These are phyloP conservation scores for Sugiyamaella mastotermitis DNA, from an alignment of 805 yeast species.

Conservation along the genomic window DNA sequence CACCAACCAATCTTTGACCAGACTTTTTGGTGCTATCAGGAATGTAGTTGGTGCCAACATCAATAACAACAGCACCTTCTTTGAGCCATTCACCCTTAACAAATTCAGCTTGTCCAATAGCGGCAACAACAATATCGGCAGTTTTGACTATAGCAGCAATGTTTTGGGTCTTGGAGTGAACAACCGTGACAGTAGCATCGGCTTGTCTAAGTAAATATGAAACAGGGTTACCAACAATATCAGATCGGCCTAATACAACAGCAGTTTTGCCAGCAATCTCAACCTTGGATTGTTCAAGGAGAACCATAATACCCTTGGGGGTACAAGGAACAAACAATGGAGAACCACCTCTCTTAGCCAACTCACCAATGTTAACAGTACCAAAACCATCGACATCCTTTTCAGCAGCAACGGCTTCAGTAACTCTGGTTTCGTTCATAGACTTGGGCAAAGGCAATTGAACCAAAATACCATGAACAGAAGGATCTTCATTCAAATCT, in stretches of 20 bases:
- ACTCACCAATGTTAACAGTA: conserved; percentile 81
- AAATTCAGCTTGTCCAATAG: conserved; percentile 80
- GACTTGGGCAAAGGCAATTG: conserved; percentile 87
- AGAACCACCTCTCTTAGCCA: conserved; percentile 53
- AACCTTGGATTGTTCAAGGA: conserved; percentile 63
- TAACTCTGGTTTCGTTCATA: conserved; percentile 69
- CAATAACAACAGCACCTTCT: conserved; percentile 80
- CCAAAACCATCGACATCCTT: conserved; percentile 97
- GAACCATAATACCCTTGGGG: conserved; percentile 84
- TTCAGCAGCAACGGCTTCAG: conserved; percentile 69
- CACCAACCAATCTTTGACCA: conserved; percentile 85
- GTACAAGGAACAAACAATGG: conserved; percentile 91
- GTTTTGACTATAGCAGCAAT: conserved; percentile 50
- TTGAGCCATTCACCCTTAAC: conserved; percentile 87
- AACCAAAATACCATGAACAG: conserved; percentile 79
- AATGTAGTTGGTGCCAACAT: conserved; percentile 90
- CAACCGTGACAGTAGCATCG: conserved; percentile 80
- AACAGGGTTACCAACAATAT: conserved; percentile 93
- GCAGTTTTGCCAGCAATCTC: conserved; percentile 70
- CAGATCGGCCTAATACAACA: conserved; percentile 93
- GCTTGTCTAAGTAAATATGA: conserved; percentile 72
- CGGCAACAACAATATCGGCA: conserved; percentile 92
- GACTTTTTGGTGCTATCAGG: conserved; percentile 68
- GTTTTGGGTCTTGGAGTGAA: conserved; percentile 70
- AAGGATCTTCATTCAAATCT: conserved; percentile 61